phyloP scores from a whole-genome alignment of 2,329 filamentous ascomycete species.

The Aureobasidium uvarum region DNA sequence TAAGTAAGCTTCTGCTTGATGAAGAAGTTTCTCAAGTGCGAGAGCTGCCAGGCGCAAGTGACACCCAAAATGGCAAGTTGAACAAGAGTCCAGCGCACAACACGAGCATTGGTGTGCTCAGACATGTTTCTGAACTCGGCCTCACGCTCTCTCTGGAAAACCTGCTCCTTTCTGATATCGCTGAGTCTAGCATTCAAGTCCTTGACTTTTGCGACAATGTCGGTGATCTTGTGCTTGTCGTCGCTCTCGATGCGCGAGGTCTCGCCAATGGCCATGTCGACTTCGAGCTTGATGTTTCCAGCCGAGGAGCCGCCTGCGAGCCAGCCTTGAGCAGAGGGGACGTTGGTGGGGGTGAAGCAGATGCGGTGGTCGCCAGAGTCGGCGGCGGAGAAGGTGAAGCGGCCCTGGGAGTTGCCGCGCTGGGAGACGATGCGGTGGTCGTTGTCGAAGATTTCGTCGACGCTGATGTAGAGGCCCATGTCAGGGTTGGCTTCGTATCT shows the following conservation, averaged over 20 bases:
- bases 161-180: conserved; percentile 90
- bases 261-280: conserved; percentile 93
- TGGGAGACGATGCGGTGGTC: conserved; percentile 94
- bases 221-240: conserved; percentile 89
- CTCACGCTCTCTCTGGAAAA: conserved; percentile 96
- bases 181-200: conserved; percentile 83
- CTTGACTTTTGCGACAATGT: conserved; percentile 82
- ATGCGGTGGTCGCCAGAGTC: conserved; percentile 94
- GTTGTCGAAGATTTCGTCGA: conserved; percentile 97
- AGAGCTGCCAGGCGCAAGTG: conserved; percentile 96
- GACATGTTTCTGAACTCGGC: conserved; percentile 98
- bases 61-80: conserved; percentile 79
- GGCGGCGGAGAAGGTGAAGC: conserved; percentile 93
- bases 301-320: conserved; percentile 62
- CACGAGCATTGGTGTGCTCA: conserved; percentile 85
- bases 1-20: conserved; percentile 99
- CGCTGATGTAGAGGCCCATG: conserved; percentile 78
- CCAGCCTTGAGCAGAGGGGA: conserved; percentile 68
- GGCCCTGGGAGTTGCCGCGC: conserved; percentile 69
- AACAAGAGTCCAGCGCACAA: conserved; percentile 90
- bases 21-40: conserved; percentile 94
- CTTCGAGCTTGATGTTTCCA: conserved; percentile 76
- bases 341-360: conserved; percentile 85
- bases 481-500: conserved; percentile 70
- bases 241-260: conserved; percentile 89